Evolutionary conservation across 805 yeast species (phyloP), one percentile per base, ranked within the genome.

Genomic region (Suhomyces sp.): DNA sequence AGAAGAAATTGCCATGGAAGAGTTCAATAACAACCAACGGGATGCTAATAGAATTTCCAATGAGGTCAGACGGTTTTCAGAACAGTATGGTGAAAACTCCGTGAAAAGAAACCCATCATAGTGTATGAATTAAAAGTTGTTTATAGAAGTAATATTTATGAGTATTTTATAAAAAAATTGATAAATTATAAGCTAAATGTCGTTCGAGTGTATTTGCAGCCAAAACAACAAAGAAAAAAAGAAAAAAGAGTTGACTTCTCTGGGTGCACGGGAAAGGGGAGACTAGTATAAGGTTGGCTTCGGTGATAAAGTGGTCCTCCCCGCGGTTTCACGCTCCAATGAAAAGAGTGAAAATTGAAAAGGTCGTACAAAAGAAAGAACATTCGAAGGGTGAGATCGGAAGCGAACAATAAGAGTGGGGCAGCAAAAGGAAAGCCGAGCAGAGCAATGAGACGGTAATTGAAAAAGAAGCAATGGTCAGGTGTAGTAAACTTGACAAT

Each of bases 1-100:
- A 0, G 85, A 80, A 57, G 84, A 80, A 54, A 80, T 81, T 51
- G 78, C 79, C 29, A 63, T 81, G 77, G 77, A 78, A 27, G 74
- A 74, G 6, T 65, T 76, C 47, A 59, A 57, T 24, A 53, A 64
- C 10, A 69, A 68, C 48, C 60, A 57, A 48, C 51, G 55, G 29
- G 55, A 54, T 22, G 68, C 66, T 1, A 51, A 62, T 8, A 54
- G 69, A 44, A 68, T 67, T 13, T 63, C 67, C 7, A 52, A 42
- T 5, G 67, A 61, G 36, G 54, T 47, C 31, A 53, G 54, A 50
- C 50, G 55, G 47, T 41, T 29, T 33, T 47, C 49, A 12, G 29
- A 24, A 19, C 42, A 46, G 22, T 35, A 35, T 19, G 42, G 42
- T 17, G 42, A 38, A 38, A 38, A 17, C 17, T 38, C 42, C 10